Percentiles rank a stretch among this genome's conserved stretches.
These are phyloP conservation scores for Vitis hybrid DNA, from an alignment of 177 flowering plant genomes.

Conservation along the genomic window DNA sequence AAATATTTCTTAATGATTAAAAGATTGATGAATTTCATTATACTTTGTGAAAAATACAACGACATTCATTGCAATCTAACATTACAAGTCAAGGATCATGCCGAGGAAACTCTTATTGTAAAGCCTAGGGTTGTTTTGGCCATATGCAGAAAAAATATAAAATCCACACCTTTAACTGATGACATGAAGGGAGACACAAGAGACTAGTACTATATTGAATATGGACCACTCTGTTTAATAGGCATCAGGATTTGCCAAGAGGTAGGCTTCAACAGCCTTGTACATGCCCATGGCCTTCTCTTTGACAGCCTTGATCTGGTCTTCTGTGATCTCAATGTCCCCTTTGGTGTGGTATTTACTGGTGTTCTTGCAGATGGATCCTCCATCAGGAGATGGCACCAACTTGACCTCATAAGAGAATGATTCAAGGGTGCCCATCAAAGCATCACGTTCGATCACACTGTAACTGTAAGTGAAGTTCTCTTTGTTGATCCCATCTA, in stretches of 20 bases:
- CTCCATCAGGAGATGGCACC: slow-evolving; percentile 18
- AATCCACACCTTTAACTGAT: no score
- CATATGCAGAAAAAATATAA: no score
- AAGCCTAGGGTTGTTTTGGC: no score
- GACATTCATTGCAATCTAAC: no score
- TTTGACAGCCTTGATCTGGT: slow-evolving; percentile 20
- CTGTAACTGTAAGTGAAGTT: slow-evolving; percentile 9
- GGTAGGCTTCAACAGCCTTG: slow-evolving; percentile 22
- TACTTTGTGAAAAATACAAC: no score
- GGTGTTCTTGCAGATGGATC: slow-evolving; percentile 26
- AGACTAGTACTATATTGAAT: no score
- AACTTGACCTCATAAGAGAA: slow-evolving; percentile 24
- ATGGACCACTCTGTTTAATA: neutral
- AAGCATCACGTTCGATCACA: slow-evolving; percentile 21
- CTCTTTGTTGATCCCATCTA: slow-evolving; percentile 14
- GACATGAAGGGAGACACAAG: no score
- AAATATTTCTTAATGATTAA: no score
- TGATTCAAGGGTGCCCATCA: slow-evolving; percentile 20
- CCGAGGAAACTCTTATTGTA: no score
- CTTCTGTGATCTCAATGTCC: slow-evolving; percentile 23
- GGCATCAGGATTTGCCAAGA: slow-evolving; percentile 23
- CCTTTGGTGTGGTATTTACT: slow-evolving; percentile 12
- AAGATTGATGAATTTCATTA: no score
- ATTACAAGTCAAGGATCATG: no score
- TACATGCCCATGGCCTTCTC: slow-evolving; percentile 12